phyloP scores from a whole-genome alignment of 208 protist genomes.

The Lotmaria passim region DNA sequence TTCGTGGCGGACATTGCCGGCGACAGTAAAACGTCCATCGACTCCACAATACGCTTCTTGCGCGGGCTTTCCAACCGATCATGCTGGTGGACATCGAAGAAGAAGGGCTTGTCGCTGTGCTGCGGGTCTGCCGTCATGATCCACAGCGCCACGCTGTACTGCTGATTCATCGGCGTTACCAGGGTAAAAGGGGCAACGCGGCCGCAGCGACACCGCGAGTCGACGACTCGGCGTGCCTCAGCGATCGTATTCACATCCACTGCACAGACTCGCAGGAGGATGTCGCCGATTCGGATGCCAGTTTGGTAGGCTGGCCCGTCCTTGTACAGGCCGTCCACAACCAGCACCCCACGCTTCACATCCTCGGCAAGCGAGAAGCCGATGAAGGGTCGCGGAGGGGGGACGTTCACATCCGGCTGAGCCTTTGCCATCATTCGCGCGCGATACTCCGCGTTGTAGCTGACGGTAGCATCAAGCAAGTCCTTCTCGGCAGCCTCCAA shows the following conservation, averaged over 20 bases:
- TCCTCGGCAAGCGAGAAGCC: conserved; percentile 55
- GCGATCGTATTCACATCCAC: conserved; percentile 34
- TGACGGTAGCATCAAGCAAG: conserved; percentile 29
- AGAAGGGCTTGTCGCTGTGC: conserved; percentile 41
- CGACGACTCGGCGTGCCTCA: conserved; percentile 40
- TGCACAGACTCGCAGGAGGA: conserved; percentile 40
- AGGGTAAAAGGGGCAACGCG: conserved; percentile 47
- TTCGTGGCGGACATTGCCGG: background rate
- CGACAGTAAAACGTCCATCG: conserved; percentile 3
- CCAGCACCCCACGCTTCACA: conserved; percentile 26
- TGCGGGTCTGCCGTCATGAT: conserved; percentile 61
- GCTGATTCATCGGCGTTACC: conserved; percentile 29
- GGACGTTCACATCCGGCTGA: background rate
- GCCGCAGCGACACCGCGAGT: conserved; percentile 37
- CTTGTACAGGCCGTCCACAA: conserved; percentile 47
- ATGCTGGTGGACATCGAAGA: conserved; percentile 49
- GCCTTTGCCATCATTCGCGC: conserved; percentile 21
- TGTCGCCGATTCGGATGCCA: conserved; percentile 56
- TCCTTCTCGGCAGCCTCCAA: conserved; percentile 15
- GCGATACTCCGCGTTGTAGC: conserved; percentile 41
- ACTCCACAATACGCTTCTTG: conserved; percentile 23
- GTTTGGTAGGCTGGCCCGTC: conserved; percentile 57
- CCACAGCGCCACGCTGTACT: conserved; percentile 51
- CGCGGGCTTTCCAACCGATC: conserved; percentile 36
- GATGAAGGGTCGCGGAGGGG: conserved; percentile 48